phyloP scores from a whole-genome alignment of 1,284 basidiomycete genomes.

The Rhizoctonia solani region DNA sequence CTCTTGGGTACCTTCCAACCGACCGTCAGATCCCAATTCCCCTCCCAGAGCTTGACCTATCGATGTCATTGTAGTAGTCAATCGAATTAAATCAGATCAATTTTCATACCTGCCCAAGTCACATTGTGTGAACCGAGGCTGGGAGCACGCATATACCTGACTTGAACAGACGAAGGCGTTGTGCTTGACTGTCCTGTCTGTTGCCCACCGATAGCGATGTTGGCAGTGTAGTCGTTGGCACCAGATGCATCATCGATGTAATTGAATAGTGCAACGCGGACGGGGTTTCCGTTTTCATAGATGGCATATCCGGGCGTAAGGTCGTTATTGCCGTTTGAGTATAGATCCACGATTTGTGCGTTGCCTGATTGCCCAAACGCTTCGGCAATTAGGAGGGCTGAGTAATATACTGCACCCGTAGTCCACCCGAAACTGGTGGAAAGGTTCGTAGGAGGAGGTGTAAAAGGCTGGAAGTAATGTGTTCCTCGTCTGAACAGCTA shows the following conservation, averaged over 20 bases:
- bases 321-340: constrained; percentile 7
- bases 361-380: constrained; percentile 37
- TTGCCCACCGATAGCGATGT: constrained; percentile 45
- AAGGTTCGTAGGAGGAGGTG: constrained; percentile 45
- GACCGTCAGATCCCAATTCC: constrained; percentile 43
- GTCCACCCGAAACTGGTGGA: constrained; percentile 45
- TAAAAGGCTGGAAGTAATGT: constrained; percentile 45
- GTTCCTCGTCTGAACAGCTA: not conserved
- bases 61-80: not conserved
- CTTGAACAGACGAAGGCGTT: constrained; percentile 38
- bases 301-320: constrained; percentile 38
- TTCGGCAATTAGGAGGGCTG: constrained; percentile 39
- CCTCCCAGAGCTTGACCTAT: constrained; percentile 33
- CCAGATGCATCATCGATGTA: constrained; percentile 47
- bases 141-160: constrained; percentile 41
- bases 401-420: constrained; percentile 43
- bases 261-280: constrained; percentile 47
- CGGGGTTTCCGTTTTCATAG: constrained; percentile 44
- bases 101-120: constrained; percentile 47
- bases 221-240: constrained; percentile 44
- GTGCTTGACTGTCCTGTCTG: constrained; percentile 36
- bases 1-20: constrained; percentile 43
- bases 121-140: constrained; percentile 51
- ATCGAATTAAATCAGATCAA: constrained; percentile 49
- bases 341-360: constrained; percentile 38